A percentile compares a stretch with the other conserved stretches of the same genome.
Conservation (phyloP, 2,329 filamentous ascomycete genomes). For the Thermomyces lanuginosus region DNA sequence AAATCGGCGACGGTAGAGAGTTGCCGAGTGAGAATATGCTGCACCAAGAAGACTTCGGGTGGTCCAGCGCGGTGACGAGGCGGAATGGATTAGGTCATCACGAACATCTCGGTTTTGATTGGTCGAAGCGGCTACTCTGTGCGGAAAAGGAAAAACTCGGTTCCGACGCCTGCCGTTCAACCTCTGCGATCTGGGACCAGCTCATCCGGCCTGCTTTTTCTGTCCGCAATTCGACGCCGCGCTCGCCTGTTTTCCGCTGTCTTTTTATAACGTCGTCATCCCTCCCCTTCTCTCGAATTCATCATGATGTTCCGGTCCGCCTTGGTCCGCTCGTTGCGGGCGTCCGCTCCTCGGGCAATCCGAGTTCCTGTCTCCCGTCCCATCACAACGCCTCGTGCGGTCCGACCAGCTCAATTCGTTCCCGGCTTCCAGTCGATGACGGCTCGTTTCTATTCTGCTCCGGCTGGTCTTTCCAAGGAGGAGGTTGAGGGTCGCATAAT, state of each 20-base stretch:
- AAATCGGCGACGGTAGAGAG: slow-evolving; percentile 6
- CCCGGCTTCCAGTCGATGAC: slow-evolving; percentile 50
- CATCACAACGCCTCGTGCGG: slow-evolving; percentile 44
- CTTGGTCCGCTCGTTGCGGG: slow-evolving; percentile 59
- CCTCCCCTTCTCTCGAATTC: slow-evolving; percentile 6
- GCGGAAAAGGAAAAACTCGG: no score
- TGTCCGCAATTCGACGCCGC: slow-evolving; percentile 7
- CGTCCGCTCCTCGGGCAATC: slow-evolving; percentile 35
- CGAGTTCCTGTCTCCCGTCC: slow-evolving; percentile 43
- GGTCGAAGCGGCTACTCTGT: slow-evolving; percentile 22
- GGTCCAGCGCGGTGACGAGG: neutral
- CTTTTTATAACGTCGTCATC: slow-evolving; percentile 5
- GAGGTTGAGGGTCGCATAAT: slow-evolving; percentile 88
- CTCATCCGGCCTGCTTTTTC: slow-evolving; percentile 10
- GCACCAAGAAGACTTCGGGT: slow-evolving; percentile 7
- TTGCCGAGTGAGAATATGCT: slow-evolving; percentile 7
- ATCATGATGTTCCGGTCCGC: slow-evolving; percentile 76
- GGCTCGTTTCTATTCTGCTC: slow-evolving; percentile 74
- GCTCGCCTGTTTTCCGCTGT: slow-evolving; percentile 3
- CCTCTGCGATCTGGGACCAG: slow-evolving; percentile 9
- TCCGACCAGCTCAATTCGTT: slow-evolving; percentile 43
- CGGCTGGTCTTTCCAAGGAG: slow-evolving; percentile 57
- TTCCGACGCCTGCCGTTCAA: no score
- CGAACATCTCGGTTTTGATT: slow-evolving; percentile 24
- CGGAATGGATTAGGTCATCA: slow-evolving; percentile 23